These are phyloP conservation scores for Bertia moriformis DNA, from an alignment of 2,329 filamentous ascomycete genomes.

Conservation along the genomic window DNA sequence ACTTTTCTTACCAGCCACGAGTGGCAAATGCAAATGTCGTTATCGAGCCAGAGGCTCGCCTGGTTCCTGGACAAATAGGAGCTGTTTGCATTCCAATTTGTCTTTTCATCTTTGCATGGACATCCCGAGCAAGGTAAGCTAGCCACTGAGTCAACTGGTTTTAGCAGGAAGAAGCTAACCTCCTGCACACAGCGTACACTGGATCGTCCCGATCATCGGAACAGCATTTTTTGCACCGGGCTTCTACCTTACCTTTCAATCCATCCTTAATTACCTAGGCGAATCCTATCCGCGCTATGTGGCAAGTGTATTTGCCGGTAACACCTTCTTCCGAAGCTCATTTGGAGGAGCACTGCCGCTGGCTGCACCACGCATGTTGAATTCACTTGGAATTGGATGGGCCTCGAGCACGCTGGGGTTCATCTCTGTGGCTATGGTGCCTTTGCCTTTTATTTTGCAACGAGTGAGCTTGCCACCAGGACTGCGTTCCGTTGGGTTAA, in stretches of 20 bases:
- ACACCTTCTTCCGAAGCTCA: not conserved
- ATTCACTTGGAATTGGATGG: not conserved
- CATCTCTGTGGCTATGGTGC: not conserved
- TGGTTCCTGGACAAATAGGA: conserved; percentile 19
- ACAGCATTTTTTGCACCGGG: conserved; percentile 22
- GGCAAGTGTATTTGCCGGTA: conserved; percentile 16
- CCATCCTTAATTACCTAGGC: conserved; percentile 23
- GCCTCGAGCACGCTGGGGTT: not conserved
- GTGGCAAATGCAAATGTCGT: conserved; percentile 12
- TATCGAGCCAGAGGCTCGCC: conserved; percentile 14
- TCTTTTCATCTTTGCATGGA: conserved; percentile 23
- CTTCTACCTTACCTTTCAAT: conserved; percentile 28
- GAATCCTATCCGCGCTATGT: conserved; percentile 20
- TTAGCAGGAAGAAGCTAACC: conserved; percentile 12
- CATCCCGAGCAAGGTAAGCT: conserved; percentile 11
- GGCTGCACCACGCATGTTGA: not conserved
- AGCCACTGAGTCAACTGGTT: conserved; percentile 12
- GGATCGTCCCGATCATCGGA: conserved; percentile 20
- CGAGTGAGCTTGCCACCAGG: too few species aligned
- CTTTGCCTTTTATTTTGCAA: too few species aligned
- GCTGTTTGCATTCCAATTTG: conserved; percentile 17
- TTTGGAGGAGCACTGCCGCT: not conserved
- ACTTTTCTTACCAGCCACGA: conserved; percentile 12
- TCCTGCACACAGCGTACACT: conserved; percentile 9
- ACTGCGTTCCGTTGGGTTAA: too few species aligned